Evolutionary conservation across 192 early-diverging fungal species (phyloP).

Genomic region (Backusella mclennaniae): DNA sequence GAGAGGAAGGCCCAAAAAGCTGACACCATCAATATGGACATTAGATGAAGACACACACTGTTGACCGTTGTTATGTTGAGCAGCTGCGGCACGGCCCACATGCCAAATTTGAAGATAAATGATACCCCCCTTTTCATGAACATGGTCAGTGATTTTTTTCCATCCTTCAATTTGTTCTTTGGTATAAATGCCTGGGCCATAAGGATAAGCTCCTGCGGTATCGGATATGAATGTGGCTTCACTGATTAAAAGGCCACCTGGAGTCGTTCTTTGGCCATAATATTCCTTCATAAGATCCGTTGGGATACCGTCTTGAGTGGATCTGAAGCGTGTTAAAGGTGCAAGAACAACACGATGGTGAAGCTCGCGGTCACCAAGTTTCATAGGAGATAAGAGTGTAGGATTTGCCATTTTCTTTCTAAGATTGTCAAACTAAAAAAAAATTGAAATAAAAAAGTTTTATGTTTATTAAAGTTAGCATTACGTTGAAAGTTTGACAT

Average conservation of each 20-base stretch:
- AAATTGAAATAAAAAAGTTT: not conserved
- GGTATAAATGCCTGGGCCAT: constrained; percentile 38
- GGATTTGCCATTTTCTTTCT: not conserved
- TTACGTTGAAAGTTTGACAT: not conserved
- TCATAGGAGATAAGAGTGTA: constrained; percentile 21
- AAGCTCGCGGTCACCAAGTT: constrained; percentile 8
- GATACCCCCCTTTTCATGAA: constrained; percentile 51
- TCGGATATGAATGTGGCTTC: constrained; percentile 23
- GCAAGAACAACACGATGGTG: constrained; percentile 25
- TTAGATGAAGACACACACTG: constrained; percentile 16
- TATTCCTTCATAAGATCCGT: constrained; percentile 12
- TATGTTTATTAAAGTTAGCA: not conserved
- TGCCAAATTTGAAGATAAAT: constrained; percentile 62
- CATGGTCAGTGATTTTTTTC: constrained; percentile 51
- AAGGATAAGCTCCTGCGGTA: constrained; percentile 13
- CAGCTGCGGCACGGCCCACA: constrained; percentile 14
- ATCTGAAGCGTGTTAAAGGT: constrained; percentile 26
- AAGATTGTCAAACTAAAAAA: not conserved
- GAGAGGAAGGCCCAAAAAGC: constrained; percentile 1
- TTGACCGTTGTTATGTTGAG: not conserved
- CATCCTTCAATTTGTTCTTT: constrained; percentile 44
- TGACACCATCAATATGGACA: constrained; percentile 15
- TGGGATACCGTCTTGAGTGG: not conserved
- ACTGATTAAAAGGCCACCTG: constrained; percentile 24
- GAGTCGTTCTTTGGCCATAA: constrained; percentile 23